These are phyloP conservation scores for Calocybe gambosa DNA, from an alignment of 1,284 basidiomycete genomes.

Conservation along the genomic window DNA sequence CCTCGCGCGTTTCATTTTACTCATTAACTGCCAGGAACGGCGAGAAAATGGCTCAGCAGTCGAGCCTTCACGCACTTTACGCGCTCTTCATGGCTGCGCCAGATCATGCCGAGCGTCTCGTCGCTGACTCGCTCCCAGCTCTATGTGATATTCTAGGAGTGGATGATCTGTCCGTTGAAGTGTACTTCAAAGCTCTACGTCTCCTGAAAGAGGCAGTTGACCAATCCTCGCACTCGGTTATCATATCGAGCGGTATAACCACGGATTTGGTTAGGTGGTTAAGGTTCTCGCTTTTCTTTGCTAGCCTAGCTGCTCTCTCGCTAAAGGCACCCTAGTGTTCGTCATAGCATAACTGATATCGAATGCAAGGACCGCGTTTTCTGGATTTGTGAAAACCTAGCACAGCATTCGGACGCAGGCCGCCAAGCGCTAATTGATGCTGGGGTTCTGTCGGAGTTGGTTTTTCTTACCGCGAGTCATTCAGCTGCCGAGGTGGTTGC, in stretches of 20 bases:
- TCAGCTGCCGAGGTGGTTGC: conserved; percentile 7
- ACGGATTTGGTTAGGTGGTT: conserved; percentile 12
- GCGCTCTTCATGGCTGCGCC: conserved; percentile 12
- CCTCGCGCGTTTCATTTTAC: not conserved
- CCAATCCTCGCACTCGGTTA: conserved; percentile 8
- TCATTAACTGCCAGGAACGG: conserved; percentile 5
- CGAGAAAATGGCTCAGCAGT: conserved; percentile 9
- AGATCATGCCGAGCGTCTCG: conserved; percentile 13
- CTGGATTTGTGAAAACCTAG: conserved; percentile 9
- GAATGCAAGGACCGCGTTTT: conserved; percentile 9
- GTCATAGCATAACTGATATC: conserved; percentile 9
- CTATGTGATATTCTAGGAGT: conserved; percentile 12
- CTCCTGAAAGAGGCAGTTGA: conserved; percentile 8
- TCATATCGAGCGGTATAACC: conserved; percentile 10
- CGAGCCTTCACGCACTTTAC: conserved; percentile 12
- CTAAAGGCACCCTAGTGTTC: conserved; percentile 7
- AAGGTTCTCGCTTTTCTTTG: conserved; percentile 5
- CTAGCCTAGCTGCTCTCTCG: not conserved
- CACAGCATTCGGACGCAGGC: conserved; percentile 13
- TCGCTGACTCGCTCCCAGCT: conserved; percentile 11
- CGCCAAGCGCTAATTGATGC: conserved; percentile 14
- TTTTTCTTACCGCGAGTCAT: conserved; percentile 5
- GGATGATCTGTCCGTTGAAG: conserved; percentile 3
- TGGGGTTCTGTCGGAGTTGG: conserved; percentile 8
- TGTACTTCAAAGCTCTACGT: conserved; percentile 5